These are phyloP conservation scores for Corymbia citriodora DNA, from an alignment of 441 rosid genomes.

Conservation along the genomic window DNA sequence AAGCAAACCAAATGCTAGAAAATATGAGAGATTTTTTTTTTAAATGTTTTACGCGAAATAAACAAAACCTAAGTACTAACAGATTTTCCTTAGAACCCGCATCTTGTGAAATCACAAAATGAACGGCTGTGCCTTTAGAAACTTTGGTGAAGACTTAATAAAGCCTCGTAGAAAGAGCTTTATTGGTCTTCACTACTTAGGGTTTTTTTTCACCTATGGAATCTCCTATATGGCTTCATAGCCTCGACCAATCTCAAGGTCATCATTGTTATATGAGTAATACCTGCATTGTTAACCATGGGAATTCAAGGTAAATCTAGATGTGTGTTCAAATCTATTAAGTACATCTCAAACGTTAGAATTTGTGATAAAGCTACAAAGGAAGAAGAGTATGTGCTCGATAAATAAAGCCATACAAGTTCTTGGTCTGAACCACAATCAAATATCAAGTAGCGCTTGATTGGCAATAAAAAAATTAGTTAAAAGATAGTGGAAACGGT, in stretches of 20 bases:
- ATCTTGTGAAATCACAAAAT: background rate
- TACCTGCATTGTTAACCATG: conserved; percentile 38
- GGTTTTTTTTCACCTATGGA: conserved; percentile 68
- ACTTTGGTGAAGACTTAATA: background rate
- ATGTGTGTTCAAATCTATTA: background rate
- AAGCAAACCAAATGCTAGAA: no score
- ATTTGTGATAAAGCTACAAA: background rate
- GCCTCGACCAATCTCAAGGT: conserved; percentile 90
- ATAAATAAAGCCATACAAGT: background rate
- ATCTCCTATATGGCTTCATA: conserved; percentile 89
- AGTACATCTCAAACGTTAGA: background rate
- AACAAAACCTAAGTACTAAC: conserved; percentile 36
- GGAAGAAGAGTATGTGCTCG: background rate
- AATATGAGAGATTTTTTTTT: no score
- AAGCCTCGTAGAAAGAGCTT: conserved; percentile 2
- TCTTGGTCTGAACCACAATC: background rate
- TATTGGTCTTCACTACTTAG: no score
- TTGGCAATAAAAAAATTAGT: background rate
- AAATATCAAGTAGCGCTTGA: background rate
- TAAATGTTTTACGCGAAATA: no score
- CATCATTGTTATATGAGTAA: conserved; percentile 72
- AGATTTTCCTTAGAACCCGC: conserved; percentile 78
- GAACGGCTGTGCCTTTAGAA: background rate
- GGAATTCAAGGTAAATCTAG: background rate
- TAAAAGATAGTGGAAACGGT: background rate